Evolutionary conservation across 805 yeast genomes (phyloP), one percentile per base, ranked within the genome.

Genomic region (Candida piceae): DNA sequence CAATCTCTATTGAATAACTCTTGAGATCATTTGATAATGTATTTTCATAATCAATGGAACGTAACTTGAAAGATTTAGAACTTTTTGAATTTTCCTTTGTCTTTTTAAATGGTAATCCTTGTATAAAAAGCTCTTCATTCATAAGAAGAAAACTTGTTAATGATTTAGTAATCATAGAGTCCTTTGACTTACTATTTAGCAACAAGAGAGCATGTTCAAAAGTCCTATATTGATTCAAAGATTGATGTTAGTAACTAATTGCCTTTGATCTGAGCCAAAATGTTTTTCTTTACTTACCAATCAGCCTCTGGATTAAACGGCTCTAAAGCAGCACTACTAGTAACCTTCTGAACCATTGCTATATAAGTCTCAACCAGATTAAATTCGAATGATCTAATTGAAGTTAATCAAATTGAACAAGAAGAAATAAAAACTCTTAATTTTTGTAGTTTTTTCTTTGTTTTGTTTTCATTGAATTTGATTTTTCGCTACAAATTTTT

Each of bases 1-100:
- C 52, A 22, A 78, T 49, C 13, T 59, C 62, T 5, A 50, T 42
- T 5, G 80, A 74, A 36, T 62, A 63, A 12, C 62, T 52, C 28
- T 63, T 58, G 46, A 15, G 52, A 46, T 65, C 68, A 9, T 60
- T 51, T 7, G 49, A 40, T 8, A 49, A 22, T 3, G 28, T 38
- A 32, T 42, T 37, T 3, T 34, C 38, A 24, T 44, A 36, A 16
- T 30, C 32, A 7, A 38, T 39, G 3, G 48, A 35, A 18, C 49
- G 43, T 4, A 44, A 30, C 8, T 41, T 38, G 21, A 49, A 49
- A 24, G 12, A 23, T 13, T 32, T 35, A 5, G 37, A 27, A 5
- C 30, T 27, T 1, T 19, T 35, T 5, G 26, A 19, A 16, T 38
- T 29, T 12, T 32, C 23, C 17, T 28, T 9, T 19, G 32, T 22